Evolutionary conservation across 2,329 filamentous ascomycete genomes (phyloP).

Genomic region (Ophiostoma sp.): DNA sequence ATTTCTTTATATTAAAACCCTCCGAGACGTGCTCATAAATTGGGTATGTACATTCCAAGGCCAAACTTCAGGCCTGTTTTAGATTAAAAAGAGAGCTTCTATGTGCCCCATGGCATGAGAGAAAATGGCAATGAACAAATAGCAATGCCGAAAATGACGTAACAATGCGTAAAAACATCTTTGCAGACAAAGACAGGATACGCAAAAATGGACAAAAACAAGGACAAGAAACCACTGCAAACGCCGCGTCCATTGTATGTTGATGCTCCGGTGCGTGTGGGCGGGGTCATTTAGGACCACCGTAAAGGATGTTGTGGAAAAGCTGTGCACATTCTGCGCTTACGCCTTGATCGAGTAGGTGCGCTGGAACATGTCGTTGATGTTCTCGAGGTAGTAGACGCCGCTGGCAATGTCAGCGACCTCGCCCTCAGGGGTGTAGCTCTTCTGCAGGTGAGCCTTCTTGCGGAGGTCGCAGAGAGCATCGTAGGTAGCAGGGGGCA

Average conservation of each 20-base stretch:
- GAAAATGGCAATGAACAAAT: slow-evolving; percentile 12
- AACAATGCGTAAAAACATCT: neutral
- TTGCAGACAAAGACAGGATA: neutral
- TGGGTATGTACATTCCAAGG: slow-evolving; percentile 24
- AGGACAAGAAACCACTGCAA: slow-evolving; percentile 19
- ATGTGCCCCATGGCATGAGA: slow-evolving; percentile 21
- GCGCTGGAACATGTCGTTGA: slow-evolving; percentile 85
- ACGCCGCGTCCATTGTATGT: slow-evolving; percentile 25
- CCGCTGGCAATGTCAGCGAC: slow-evolving; percentile 64
- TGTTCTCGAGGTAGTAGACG: slow-evolving; percentile 76
- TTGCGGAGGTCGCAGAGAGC: slow-evolving; percentile 78
- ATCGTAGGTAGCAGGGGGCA: slow-evolving; percentile 73
- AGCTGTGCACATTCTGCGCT: neutral
- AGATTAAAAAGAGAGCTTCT: slow-evolving; percentile 22
- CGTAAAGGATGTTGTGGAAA: neutral
- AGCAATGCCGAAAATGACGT: neutral
- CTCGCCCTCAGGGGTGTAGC: slow-evolving; percentile 70
- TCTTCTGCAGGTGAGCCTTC: slow-evolving; percentile 79
- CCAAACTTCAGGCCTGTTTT: slow-evolving; percentile 19
- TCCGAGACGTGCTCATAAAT: slow-evolving; percentile 14
- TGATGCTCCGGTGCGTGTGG: slow-evolving; percentile 22
- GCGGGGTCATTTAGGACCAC: neutral
- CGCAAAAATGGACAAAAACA: neutral
- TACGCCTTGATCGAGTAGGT: slow-evolving; percentile 75
- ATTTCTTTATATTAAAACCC: slow-evolving; percentile 21